Evolutionary conservation across 108 stramenopile genomes (phyloP), one percentile per base, ranked within the genome.

Genomic region (Nannochloropsis oceanica): DNA sequence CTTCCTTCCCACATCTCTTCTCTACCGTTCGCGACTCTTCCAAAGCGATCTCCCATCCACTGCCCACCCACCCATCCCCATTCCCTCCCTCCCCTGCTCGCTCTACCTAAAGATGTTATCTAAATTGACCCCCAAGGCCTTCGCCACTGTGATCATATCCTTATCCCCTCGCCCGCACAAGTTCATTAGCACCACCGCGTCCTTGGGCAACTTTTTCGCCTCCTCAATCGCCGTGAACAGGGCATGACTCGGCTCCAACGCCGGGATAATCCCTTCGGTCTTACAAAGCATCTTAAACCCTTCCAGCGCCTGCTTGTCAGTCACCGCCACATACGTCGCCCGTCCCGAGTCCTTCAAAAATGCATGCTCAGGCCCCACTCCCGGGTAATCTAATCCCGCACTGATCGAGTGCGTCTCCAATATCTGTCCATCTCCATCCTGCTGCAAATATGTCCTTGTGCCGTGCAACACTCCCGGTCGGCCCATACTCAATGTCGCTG

Each of bases 151-250:
- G 42, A 95, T 93, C 96, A 97, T 96, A 88, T 98, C 96, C 93
- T 98, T 98, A 93, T 98, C 97, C 42, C 97, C 97, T 42, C 97
- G 94, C 7, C 96, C 97, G 91, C 94, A 94, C 92, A 98, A 93
- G 87, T 95, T 96, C 84, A 98, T 94, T 25, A 97, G 93, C 81
- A 98, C 90, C 86, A 94, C 92, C 91, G 96, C 94, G 83, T 93
- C 97, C 82, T 92, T 90, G 80, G 92, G 91, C 86, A 96, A 87
- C 34, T 91, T 93, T 93, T 96, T 95, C 44, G 97, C 97, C 81
- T 81, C 85, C 85, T 95, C 88, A 80, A 96, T 91, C 73, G 94
- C 95, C 84, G 95, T 91, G 89, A 94, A 95, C 73, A 96, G 92
- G 25, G 97, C 97, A 85, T 97, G 97, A 81, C 94, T 93, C 25